A percentile compares a stretch with the other conserved stretches of the same genome.
Evolutionary conservation across 2,329 filamentous ascomycete species (phyloP).

Genomic region (Fusarium virguliforme): DNA sequence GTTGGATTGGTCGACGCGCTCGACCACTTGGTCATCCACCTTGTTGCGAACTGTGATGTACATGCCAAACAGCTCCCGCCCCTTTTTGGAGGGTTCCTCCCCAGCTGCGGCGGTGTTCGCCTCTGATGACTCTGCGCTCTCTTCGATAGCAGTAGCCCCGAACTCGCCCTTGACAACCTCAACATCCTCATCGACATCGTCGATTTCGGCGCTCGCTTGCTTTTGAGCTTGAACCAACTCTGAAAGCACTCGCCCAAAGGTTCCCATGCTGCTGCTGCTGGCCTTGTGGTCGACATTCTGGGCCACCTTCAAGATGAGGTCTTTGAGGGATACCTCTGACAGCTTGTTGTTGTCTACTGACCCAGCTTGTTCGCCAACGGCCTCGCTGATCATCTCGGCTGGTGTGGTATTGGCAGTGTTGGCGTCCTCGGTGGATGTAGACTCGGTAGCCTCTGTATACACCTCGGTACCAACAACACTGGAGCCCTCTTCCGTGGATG

Average conservation of each 20-base stretch:
- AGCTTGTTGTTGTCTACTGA: constrained; percentile 10
- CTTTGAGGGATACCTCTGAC: constrained; percentile 57
- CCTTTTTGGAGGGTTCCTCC: background rate
- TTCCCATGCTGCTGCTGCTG: constrained; percentile 61
- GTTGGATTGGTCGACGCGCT: constrained; percentile 66
- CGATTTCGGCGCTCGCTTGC: constrained; percentile 40
- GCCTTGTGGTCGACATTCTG: constrained; percentile 61
- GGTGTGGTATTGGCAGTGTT: background rate
- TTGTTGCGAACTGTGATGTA: constrained; percentile 80
- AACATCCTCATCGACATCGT: background rate
- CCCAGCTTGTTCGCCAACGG: constrained; percentile 3
- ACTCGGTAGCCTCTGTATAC: background rate
- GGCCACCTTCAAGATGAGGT: constrained; percentile 69
- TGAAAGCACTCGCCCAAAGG: constrained; percentile 68
- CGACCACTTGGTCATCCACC: constrained; percentile 76
- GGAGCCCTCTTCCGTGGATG: constrained; percentile 6
- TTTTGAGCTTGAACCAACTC: constrained; percentile 61
- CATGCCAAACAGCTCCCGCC: constrained; percentile 69
- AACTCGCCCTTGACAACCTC: background rate
- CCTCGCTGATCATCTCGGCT: constrained; percentile 1
- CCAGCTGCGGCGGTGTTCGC: background rate
- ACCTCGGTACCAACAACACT: background rate
- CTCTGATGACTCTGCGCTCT: background rate
- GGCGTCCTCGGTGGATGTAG: background rate
- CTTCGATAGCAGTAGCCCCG: background rate